Evolutionary conservation across 78 protist genomes (phyloP).

Genomic region (Dictyostelium firmibasis): DNA sequence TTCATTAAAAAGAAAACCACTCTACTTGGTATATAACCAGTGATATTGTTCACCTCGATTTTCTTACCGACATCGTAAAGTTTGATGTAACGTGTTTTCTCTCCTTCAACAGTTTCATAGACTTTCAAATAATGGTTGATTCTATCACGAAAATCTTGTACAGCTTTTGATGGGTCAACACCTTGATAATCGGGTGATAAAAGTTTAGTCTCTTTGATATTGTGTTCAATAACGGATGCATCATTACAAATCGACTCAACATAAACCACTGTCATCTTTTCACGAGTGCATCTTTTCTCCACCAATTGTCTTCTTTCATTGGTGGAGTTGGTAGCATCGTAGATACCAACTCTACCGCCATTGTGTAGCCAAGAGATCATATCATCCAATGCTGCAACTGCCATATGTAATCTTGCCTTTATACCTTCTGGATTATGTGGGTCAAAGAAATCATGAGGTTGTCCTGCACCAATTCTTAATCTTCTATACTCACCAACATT

Average conservation of each 20-base stretch:
- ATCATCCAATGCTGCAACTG: constrained; percentile 85
- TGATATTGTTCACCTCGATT: constrained; percentile 73
- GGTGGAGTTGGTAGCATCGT: constrained; percentile 91
- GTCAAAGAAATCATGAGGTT: constrained; percentile 86
- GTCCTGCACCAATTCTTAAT: constrained; percentile 83
- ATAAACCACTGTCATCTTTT: constrained; percentile 39
- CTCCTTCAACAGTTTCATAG: constrained; percentile 81
- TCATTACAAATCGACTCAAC: constrained; percentile 69
- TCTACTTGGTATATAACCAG: constrained; percentile 88
- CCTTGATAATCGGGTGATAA: constrained; percentile 84
- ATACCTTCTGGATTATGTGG: constrained; percentile 87
- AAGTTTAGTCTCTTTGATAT: constrained; percentile 78
- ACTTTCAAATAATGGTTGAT: constrained; percentile 75
- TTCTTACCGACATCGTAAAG: constrained; percentile 83
- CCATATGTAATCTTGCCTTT: constrained; percentile 82
- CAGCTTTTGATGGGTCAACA: constrained; percentile 68
- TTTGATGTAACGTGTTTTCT: constrained; percentile 39
- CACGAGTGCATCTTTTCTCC: constrained; percentile 43
- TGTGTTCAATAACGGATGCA: constrained; percentile 70
- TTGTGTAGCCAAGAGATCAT: constrained; percentile 80
- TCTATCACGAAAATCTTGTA: constrained; percentile 83
- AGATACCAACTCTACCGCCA: constrained; percentile 86
- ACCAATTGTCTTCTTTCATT: constrained; percentile 76
- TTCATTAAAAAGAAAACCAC: constrained; percentile 91
- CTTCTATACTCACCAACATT: constrained; percentile 86